phyloP scores from a whole-genome alignment of 805 yeast species.

The Clavispora asparagi region DNA sequence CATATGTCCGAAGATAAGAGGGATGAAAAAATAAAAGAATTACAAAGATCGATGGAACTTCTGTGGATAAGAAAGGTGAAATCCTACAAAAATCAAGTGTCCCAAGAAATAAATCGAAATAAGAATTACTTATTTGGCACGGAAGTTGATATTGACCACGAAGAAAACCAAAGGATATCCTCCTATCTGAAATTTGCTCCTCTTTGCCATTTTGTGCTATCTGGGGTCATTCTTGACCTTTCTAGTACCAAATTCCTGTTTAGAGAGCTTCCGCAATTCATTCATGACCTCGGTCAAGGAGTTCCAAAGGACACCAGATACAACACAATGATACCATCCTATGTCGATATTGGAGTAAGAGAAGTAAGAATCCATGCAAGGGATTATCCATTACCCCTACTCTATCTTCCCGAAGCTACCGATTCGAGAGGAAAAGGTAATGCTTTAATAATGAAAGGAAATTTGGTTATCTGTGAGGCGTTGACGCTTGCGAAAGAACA shows the following conservation, averaged over 20 bases:
- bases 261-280: conserved; percentile 49
- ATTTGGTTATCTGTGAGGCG: conserved; percentile 65
- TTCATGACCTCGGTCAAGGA: conserved; percentile 75
- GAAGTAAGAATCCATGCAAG: conserved; percentile 69
- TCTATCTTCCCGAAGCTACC: conserved; percentile 57
- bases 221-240: conserved; percentile 21
- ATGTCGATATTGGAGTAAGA: conserved; percentile 47
- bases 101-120: conserved; percentile 11
- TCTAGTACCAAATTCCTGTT: conserved; percentile 24
- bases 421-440: conserved; percentile 14
- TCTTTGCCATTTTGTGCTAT: conserved; percentile 26
- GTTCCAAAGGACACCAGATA: conserved; percentile 67
- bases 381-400: conserved; percentile 82
- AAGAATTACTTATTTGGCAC: conserved; percentile 30
- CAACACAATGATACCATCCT: conserved; percentile 63
- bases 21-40: conserved; percentile 1
- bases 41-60: conserved; percentile 6
- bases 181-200: conserved; percentile 33
- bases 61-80: conserved; percentile 66
- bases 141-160: conserved; percentile 18
- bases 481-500: conserved; percentile 46
- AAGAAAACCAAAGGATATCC: conserved; percentile 21
- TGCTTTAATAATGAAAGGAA: conserved; percentile 46
- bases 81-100: conserved; percentile 29
- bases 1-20: conserved; percentile 1